Percentiles rank a stretch among this genome's conserved stretches.
Evolutionary conservation across 2,329 filamentous ascomycete genomes (phyloP).

Genomic region (Aspergillaceae sp.): DNA sequence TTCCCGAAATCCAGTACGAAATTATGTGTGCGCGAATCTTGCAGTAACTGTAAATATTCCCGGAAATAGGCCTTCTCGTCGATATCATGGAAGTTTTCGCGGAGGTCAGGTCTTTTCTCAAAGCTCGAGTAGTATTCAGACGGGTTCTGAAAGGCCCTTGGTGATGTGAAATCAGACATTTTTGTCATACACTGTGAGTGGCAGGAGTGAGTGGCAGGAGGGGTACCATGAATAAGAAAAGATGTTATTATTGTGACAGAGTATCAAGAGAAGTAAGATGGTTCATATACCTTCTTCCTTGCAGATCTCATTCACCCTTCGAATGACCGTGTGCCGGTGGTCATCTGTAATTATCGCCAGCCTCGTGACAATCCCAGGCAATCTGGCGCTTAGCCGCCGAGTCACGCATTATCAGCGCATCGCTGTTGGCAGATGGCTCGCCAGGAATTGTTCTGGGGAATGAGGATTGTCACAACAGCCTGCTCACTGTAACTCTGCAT

Average conservation of each 20-base stretch:
- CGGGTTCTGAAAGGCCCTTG: conserved; percentile 11
- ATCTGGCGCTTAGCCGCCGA: not conserved
- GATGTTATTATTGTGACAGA: too few species aligned
- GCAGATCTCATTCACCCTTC: not conserved
- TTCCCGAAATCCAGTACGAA: conserved; percentile 39
- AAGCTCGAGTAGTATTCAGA: conserved; percentile 27
- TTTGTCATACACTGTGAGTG: not conserved
- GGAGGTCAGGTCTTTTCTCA: conserved; percentile 10
- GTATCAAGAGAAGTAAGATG: too few species aligned
- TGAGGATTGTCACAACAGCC: not conserved
- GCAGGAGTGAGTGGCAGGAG: too few species aligned
- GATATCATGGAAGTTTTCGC: conserved; percentile 27
- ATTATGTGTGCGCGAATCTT: conserved; percentile 26
- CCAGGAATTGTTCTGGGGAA: not conserved
- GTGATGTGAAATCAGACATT: conserved; percentile 8
- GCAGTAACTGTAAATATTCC: conserved; percentile 19
- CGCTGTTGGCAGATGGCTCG: not conserved
- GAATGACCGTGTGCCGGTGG: not conserved
- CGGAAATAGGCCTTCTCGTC: conserved; percentile 27
- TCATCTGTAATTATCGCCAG: not conserved
- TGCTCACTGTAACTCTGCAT: too few species aligned
- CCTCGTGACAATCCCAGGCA: not conserved
- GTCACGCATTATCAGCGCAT: not conserved
- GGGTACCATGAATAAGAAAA: not conserved
- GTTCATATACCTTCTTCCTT: not conserved